Evolutionary conservation across 140 eudicot genomes (phyloP).

Genomic region (Erigeron philadelphicus): DNA sequence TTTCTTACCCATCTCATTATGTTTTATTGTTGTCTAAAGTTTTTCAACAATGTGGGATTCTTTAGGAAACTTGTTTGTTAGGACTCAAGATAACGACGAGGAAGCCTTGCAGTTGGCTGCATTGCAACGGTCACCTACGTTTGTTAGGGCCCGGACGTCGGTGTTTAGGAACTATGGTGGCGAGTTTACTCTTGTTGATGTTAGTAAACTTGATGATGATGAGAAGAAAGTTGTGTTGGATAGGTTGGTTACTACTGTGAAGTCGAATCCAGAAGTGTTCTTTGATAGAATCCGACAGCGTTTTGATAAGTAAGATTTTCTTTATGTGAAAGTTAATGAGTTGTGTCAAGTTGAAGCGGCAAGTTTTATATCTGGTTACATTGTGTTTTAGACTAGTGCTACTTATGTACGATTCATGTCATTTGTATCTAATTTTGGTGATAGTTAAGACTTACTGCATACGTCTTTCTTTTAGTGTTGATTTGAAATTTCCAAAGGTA

Average conservation of each 20-base stretch:
- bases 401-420: slow-evolving; percentile 6
- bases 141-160: slow-evolving; percentile 55
- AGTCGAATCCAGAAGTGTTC: slow-evolving; percentile 55
- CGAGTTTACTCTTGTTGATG: slow-evolving; percentile 58
- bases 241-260: slow-evolving; percentile 46
- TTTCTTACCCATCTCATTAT: slow-evolving; percentile 20
- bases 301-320: slow-evolving; percentile 62
- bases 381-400: not conserved
- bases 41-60: slow-evolving; percentile 39
- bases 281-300: slow-evolving; percentile 64
- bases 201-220: slow-evolving; percentile 46
- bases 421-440: slow-evolving; percentile 3
- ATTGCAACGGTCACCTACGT: slow-evolving; percentile 63
- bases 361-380: not conserved
- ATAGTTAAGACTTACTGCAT: slow-evolving; percentile 1
- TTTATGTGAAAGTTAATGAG: too few relatives aligned
- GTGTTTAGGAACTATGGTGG: slow-evolving; percentile 49
- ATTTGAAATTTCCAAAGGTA: slow-evolving; percentile 78
- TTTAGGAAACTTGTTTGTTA: slow-evolving; percentile 32
- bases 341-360: too few relatives aligned
- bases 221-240: slow-evolving; percentile 67
- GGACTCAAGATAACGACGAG: slow-evolving; percentile 41
- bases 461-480: slow-evolving; percentile 46
- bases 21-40: slow-evolving; percentile 11
- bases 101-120: slow-evolving; percentile 71